Evolutionary conservation across 1,284 basidiomycete species (phyloP), one percentile per base, ranked within the genome.

Genomic region (Rhodotorula sp.): DNA sequence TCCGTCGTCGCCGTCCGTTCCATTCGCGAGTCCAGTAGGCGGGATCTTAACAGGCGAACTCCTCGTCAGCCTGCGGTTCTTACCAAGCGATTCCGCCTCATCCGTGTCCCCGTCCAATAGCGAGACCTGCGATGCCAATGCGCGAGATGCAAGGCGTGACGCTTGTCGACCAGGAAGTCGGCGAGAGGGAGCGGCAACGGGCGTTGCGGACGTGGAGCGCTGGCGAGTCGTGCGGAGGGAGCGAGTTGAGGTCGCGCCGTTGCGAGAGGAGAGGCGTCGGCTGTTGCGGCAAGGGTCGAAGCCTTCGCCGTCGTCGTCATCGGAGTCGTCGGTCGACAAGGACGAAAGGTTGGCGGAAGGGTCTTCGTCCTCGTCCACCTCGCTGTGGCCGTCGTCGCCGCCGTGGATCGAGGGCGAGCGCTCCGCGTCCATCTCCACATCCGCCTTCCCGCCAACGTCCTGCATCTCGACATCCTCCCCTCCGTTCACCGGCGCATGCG

Each of bases 281-380:
- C 52, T 26, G 44, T 46, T 28, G 16, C 13, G 22, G 9, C 28
- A 44, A 20, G 20, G 57, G 20, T 18, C 11, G 11, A 2, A 44
- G 26, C n/a, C n/a, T 44, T 47, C 57, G 26, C 53, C 59, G 46
- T 66, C 64, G 11, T 30, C 26, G 44, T 59, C 64, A 37, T 56
- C 64, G 34, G 50, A 52, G 22, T 59, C 59, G 47, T 55, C 64
- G 31, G 59, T 44, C 11, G 64, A 66, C 0, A 53, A 56, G 11
- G 64, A 57, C 13, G n/a, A 24, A 1, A 10, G n/a, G 34, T 28
- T 37, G 31, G n/a, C 30, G 24, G 57, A 66, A 0, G 26, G 56
- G 56, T 60, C 40, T n/a, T 51, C 51, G 2, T 65, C 64, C 22
- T 44, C 26, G 24, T 59, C 64, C 28, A 46, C 22, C 7, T 53